A percentile compares a stretch with the other conserved stretches of the same genome.
These are phyloP conservation scores for Solanum bulbocastanum DNA, from an alignment of 257 asterid genomes.

Conservation along the genomic window DNA sequence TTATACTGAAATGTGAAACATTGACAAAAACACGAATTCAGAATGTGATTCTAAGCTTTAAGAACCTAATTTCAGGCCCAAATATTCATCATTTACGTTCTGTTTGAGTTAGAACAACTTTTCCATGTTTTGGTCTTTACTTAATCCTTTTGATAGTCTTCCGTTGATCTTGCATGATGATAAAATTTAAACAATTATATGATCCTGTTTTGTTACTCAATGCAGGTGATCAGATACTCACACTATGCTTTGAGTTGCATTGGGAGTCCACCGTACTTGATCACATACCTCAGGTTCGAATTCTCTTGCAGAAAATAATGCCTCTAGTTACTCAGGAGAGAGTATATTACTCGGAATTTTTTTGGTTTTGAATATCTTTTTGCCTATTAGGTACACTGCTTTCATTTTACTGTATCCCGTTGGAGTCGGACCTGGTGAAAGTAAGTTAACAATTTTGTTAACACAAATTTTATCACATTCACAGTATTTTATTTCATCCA, in stretches of 20 bases:
- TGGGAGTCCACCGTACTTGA: constrained; percentile 55
- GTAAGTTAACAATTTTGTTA: constrained; percentile 35
- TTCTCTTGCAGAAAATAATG: neutral
- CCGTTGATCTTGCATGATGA: neutral
- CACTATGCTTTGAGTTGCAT: constrained; percentile 63
- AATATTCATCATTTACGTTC: neutral
- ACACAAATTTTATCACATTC: neutral
- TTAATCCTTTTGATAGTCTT: neutral
- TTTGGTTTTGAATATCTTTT: neutral
- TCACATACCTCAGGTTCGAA: constrained; percentile 58
- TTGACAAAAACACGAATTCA: neutral
- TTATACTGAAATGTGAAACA: neutral
- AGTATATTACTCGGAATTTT: neutral
- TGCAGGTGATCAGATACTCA: constrained; percentile 71
- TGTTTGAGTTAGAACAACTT: neutral
- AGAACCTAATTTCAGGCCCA: neutral
- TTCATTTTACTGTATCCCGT: constrained; percentile 77
- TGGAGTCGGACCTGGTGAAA: constrained; percentile 85
- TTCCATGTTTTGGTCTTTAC: neutral
- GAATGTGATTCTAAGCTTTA: neutral
- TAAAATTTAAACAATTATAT: neutral
- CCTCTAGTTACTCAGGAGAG: neutral
- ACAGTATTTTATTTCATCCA: neutral
- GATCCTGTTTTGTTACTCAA: neutral
- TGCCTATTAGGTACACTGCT: constrained; percentile 65